These are phyloP conservation scores for Tulasnella sp. DNA, from an alignment of 768 basidiomycete genomes.

Conservation along the genomic window DNA sequence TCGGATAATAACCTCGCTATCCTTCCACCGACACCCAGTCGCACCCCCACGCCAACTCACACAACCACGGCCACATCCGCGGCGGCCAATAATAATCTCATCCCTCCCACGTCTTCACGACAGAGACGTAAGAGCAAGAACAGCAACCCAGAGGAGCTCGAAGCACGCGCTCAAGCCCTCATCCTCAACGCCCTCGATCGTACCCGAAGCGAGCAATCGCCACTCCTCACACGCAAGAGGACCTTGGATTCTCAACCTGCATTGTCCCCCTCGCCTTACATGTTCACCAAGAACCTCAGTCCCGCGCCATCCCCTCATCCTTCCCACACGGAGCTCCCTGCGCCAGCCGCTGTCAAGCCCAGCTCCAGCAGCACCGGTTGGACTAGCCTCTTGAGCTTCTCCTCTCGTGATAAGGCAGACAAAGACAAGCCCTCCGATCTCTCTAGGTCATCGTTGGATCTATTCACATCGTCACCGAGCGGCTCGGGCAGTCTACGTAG, in stretches of 20 bases:
- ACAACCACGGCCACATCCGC: neutral
- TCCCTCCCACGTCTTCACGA: neutral
- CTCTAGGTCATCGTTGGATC: neutral
- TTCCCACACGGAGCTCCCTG: too few relatives aligned
- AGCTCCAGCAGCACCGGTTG: too few relatives aligned
- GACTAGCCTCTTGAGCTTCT: neutral
- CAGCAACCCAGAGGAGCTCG: conserved; percentile 24
- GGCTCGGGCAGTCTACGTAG: too few relatives aligned
- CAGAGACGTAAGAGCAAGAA: neutral
- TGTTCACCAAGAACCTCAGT: conserved; percentile 65
- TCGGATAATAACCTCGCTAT: too few relatives aligned
- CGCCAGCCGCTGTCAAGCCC: too few relatives aligned
- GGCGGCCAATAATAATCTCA: neutral
- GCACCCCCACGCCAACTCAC: too few relatives aligned
- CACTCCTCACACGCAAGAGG: conserved; percentile 15
- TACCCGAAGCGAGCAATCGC: conserved; percentile 25
- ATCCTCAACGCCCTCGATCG: conserved; percentile 44
- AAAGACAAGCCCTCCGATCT: neutral
- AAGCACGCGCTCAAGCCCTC: conserved; percentile 38
- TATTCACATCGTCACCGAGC: neutral
- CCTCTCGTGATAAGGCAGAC: neutral
- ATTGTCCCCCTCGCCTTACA: conserved; percentile 21
- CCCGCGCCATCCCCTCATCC: conserved; percentile 22
- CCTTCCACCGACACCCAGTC: too few relatives aligned
- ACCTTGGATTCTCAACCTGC: conserved; percentile 22